Evolutionary conservation across 2,329 filamentous ascomycete species (phyloP).

Genomic region (Rhexocercosporidium sp.): DNA sequence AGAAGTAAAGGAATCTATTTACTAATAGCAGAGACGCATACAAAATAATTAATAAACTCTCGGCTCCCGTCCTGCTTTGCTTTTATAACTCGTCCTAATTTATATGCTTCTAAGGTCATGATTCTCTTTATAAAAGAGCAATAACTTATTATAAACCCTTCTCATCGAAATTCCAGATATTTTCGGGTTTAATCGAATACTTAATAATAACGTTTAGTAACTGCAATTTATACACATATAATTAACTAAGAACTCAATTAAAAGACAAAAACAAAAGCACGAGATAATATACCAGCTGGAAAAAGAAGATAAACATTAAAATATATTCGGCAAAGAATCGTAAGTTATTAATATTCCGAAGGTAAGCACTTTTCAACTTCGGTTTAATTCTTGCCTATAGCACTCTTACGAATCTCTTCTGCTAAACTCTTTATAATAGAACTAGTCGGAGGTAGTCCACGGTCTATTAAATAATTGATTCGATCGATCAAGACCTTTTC

Average conservation of each 20-base stretch:
- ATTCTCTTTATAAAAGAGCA: no score
- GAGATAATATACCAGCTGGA: not conserved
- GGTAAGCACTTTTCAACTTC: constrained; percentile 19
- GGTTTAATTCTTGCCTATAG: constrained; percentile 24
- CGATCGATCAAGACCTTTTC: not conserved
- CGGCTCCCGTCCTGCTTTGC: no score
- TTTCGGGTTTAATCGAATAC: not conserved
- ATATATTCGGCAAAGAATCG: constrained; percentile 11
- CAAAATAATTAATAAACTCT: no score
- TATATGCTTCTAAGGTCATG: not conserved
- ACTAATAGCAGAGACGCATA: no score
- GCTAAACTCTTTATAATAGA: no score
- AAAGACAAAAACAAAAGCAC: not conserved
- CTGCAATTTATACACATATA: not conserved
- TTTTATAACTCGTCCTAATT: not conserved
- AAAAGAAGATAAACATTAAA: constrained; percentile 19
- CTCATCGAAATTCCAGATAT: not conserved
- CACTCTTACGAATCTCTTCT: constrained; percentile 17
- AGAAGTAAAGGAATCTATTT: no score
- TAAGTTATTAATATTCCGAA: constrained; percentile 22
- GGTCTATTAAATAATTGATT: no score
- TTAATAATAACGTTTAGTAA: not conserved
- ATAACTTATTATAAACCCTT: not conserved
- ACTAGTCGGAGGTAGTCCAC: no score
- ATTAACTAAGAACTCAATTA: not conserved